A percentile compares a stretch with the other conserved stretches of the same genome.
These are phyloP conservation scores for Fonsecaea monophora DNA, from an alignment of 2,329 filamentous ascomycete species.

Conservation along the genomic window DNA sequence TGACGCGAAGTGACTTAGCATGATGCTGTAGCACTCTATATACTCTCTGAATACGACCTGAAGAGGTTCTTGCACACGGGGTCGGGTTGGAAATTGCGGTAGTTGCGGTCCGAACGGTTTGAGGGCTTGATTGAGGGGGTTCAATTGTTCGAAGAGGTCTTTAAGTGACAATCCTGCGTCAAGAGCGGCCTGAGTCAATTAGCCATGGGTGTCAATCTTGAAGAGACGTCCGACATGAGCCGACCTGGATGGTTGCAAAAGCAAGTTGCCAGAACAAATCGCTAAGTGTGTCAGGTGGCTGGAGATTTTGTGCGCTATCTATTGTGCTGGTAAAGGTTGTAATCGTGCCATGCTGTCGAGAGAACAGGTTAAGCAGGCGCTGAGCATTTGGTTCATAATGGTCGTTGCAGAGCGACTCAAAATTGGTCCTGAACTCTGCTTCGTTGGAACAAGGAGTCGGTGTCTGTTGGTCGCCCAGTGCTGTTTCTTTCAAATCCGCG, in stretches of 20 bases:
- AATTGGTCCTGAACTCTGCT: not conserved
- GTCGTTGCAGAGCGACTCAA: constrained; percentile 1
- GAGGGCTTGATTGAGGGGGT: constrained; percentile 1
- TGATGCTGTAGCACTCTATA: constrained; percentile 16
- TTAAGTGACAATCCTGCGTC: not conserved
- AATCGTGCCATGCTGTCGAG: constrained; percentile 7
- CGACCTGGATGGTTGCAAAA: constrained; percentile 7
- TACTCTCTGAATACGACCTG: constrained; percentile 6
- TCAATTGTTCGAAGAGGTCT: not conserved
- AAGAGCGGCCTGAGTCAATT: constrained; percentile 4
- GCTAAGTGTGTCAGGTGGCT: constrained; percentile 4
- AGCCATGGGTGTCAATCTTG: not conserved
- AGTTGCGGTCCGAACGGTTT: constrained; percentile 8
- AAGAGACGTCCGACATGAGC: not conserved
- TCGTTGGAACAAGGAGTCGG: constrained; percentile 1
- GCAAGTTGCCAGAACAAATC: constrained; percentile 16
- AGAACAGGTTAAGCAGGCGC: not conserved
- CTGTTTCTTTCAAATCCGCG: constrained; percentile 8
- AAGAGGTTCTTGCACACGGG: not conserved
- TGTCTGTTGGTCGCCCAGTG: not conserved
- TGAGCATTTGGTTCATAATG: constrained; percentile 4
- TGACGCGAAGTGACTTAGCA: constrained; percentile 6
- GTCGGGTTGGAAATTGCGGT: constrained; percentile 9
- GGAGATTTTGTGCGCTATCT: constrained; percentile 7
- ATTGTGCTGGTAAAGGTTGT: constrained; percentile 1